Conservation (phyloP, 1,284 basidiomycete species). For the Sparassis latifolia region DNA sequence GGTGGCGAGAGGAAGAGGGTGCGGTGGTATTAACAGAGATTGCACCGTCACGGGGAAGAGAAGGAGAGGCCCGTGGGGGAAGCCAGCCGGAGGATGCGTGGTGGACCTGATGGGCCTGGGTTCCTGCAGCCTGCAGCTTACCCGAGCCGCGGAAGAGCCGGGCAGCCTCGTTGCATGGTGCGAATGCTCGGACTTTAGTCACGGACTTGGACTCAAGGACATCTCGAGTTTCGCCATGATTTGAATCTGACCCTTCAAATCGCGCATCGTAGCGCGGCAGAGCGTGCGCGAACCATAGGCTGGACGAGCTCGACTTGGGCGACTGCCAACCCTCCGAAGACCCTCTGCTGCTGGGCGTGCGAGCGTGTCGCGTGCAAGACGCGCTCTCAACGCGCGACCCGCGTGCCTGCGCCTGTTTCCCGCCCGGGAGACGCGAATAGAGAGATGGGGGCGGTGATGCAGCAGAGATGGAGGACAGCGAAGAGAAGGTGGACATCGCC, state of each 20-base stretch:
- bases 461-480: slow-evolving; percentile 18
- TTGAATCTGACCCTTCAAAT: too few relatives aligned
- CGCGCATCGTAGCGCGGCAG: too few relatives aligned
- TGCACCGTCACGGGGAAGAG: too few relatives aligned
- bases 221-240: slow-evolving; percentile 9
- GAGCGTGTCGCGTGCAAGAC: slow-evolving; percentile 10
- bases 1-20: slow-evolving; percentile 2
- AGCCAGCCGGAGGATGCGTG: slow-evolving; percentile 8
- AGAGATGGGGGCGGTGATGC: slow-evolving; percentile 12
- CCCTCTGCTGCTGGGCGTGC: slow-evolving; percentile 14
- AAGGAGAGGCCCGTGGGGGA: too few relatives aligned
- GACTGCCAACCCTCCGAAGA: slow-evolving; percentile 8
- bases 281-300: not conserved
- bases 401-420: slow-evolving; percentile 11
- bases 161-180: slow-evolving; percentile 17
- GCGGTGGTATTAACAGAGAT: too few relatives aligned
- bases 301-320: slow-evolving; percentile 12
- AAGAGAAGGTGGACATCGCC: slow-evolving; percentile 22
- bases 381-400: slow-evolving; percentile 12
- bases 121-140: slow-evolving; percentile 11
- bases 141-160: slow-evolving; percentile 17
- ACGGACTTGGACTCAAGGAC: slow-evolving; percentile 3
- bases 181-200: slow-evolving; percentile 19
- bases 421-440: slow-evolving; percentile 12
- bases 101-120: slow-evolving; percentile 22